Evolutionary conservation across 306 rosid genomes (phyloP), one percentile per base, ranked within the genome.

Genomic region (Leucaena leucocephala): DNA sequence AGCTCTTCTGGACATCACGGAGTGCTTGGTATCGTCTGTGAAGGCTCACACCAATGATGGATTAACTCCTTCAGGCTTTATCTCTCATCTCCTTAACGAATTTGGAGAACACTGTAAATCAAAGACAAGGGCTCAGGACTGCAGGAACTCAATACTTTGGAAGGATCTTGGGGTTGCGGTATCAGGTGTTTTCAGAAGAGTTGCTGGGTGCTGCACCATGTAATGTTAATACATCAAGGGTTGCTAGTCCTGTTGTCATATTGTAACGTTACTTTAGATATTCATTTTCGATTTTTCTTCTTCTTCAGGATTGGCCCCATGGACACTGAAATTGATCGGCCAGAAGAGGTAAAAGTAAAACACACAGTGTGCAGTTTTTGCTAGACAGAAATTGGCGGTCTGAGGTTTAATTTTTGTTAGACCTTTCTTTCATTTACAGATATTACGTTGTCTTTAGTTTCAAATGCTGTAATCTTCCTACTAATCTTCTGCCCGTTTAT

Each of bases 221-320:
- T 83, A 78, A 78, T 78, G 46, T 66, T 72, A 55, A 68, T 84
- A 62, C 68, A 65, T 34, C 2, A 10, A 68, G 75, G 73, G 13
- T 38, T 45, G 4, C n/a, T 54, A 68, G 50, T 76, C 61, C n/a
- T 52, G 42, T 21, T 62, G 17, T 22, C 35, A n/a, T 33, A 16
- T 44, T 58, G 8, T 66, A 35, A 58, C 70, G 42, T 76, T 49
- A 17, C 63, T 36, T 48, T 35, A 63, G 40, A 82, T 76, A 54
- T 71, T 65, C 19, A 48, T 80, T 71, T 80, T 17, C 74, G 72
- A 22, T 71, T 66, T 75, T 75, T 27, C 27, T 67, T 67, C 75
- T 50, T 85, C 19, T 49, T 74, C 85, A 86, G 89, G 81, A 80
- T 62, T 69, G 86, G 86, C 72, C 83, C 84, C 68, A 82, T 82